These are phyloP conservation scores for Metschnikowia henanensis DNA, from an alignment of 805 yeast species.

Conservation along the genomic window DNA sequence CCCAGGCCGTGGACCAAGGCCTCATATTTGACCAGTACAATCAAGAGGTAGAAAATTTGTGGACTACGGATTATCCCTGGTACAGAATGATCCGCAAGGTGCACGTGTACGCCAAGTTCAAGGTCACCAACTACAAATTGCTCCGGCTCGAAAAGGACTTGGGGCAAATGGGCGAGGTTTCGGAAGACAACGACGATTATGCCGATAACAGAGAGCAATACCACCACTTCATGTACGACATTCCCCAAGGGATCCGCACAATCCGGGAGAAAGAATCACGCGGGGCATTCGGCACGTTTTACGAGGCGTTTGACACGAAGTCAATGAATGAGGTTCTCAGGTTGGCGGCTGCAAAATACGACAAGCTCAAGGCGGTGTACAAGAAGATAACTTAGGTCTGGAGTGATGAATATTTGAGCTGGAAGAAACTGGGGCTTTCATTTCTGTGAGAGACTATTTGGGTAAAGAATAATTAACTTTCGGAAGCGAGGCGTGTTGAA, in stretches of 20 bases:
- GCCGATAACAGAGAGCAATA: slow-evolving; percentile 6
- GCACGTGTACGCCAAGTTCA: slow-evolving; percentile 54
- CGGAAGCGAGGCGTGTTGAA: no score
- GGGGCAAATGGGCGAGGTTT: slow-evolving; percentile 13
- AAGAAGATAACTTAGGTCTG: slow-evolving; percentile 4
- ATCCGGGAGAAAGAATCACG: slow-evolving; percentile 2
- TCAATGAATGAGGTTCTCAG: slow-evolving; percentile 11
- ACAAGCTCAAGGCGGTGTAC: slow-evolving; percentile 13
- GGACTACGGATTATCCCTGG: slow-evolving; percentile 76
- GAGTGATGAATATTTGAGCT: not conserved
- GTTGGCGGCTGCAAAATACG: slow-evolving; percentile 15
- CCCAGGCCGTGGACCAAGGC: slow-evolving; percentile 23
- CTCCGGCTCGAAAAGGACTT: slow-evolving; percentile 38
- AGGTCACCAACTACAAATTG: slow-evolving; percentile 52
- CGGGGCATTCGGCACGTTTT: slow-evolving; percentile 18
- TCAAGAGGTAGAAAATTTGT: slow-evolving; percentile 46
- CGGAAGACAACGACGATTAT: slow-evolving; percentile 17
- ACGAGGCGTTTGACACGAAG: slow-evolving; percentile 14
- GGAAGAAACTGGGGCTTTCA: not conserved
- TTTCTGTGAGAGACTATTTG: no score
- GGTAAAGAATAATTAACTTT: no score
- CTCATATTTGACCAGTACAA: slow-evolving; percentile 49
- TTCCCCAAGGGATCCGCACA: slow-evolving; percentile 10
- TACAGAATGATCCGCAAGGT: slow-evolving; percentile 61
- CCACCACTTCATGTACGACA: slow-evolving; percentile 18